Base-by-base conservation (phyloP, 2,329 filamentous ascomycete species). In the Pyrenochaeta sp. region DNA sequence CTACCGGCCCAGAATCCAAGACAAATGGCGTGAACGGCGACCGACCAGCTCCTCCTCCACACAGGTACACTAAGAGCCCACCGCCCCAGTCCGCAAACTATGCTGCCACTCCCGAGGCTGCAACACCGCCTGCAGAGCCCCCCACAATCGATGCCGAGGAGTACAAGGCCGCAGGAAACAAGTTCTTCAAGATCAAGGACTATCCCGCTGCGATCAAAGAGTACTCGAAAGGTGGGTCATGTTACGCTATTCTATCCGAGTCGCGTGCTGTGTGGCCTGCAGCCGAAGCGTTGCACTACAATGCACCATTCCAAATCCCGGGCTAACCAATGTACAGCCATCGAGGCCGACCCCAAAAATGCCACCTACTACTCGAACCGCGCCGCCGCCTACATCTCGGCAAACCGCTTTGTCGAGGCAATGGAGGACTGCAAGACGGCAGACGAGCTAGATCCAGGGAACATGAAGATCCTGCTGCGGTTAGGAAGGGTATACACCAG, bases 141-240 rank as follows among this genome's bases (percentile, higher is more conserved):
- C 77, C 77, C n/a, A 79, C 81, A 42, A 91, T 94, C 52, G 92
- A 97, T 74, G 92, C 94, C 27, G 95, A 99, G 80, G 85, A 88
- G 12, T 97, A 90, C 86, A 99, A 99, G 84, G 87, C 91, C 69
- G 88, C 91, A 2, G 95, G 95, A 58, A 99, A 99, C 82, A 95
- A 95, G 73, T 94, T 92, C 74, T 99, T 97, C 86, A 98, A 97
- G 83, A 91, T 93, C 64, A 92, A 90, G 76, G 91, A 97, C 73
- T 99, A 94, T 78, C 81, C 84, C 59, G 90, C 91, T 74, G 94
- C 95, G 25, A 93, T 98, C 76, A 86, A 91, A 67, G 92, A 97
- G 78, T 99, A 98, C 78, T 92, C 91, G 68, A 97, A 96, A 87
- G 94, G 94, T 97, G 83, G 58, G 83, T 75, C 77, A 58, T 53